Base-by-base conservation (phyloP, 169 alveolate genomes). In the Plasmodium falciparum region DNA sequence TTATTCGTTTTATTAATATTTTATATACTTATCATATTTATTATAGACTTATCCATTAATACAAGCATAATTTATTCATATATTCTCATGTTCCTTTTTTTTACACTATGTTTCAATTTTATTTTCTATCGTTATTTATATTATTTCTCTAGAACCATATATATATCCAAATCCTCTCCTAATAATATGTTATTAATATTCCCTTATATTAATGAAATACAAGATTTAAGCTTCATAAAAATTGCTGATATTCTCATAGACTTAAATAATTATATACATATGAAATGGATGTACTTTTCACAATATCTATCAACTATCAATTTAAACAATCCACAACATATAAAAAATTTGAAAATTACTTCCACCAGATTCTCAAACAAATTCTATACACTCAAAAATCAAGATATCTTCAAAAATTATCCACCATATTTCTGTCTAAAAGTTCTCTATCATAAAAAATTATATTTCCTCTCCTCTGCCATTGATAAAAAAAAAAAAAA, bases 341-440 rank as follows among this genome's bases (percentile, higher is more conserved):
- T 26, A 3, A 61, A 70, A 39, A 83, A 62, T 59, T 15, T 62
- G 20, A 24, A 63, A 29, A 45, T 83, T 6, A 39, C 22, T 47
- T 45, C 85, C 59, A 56, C 52, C 26, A 67, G 91, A 58, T 39
- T 83, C 12, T 58, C 85, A 24, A 83, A 83, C 49, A 83, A 83
- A 70, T 83, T 83, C 2, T 83, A 58, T 20, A 83, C 91, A 13
- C 50, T 83, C 15, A 56, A 39, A 15, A 83, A 83, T 50, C 86
- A 83, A 70, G 56, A 59, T 9, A 39, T 83, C 12, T 83, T 83
- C 49, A n/a, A 50, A 9, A 54, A 62, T 24, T 83, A 69, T 15
- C 91, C 91, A 22, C 91, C 91, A 12, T 83, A 83, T 70, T 83
- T 69, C 50, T 83, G 91, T 54, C 83, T 83, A 11, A 83, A 83